phyloP scores from a whole-genome alignment of 768 basidiomycete species.

The Kwoniella heveanensis region DNA sequence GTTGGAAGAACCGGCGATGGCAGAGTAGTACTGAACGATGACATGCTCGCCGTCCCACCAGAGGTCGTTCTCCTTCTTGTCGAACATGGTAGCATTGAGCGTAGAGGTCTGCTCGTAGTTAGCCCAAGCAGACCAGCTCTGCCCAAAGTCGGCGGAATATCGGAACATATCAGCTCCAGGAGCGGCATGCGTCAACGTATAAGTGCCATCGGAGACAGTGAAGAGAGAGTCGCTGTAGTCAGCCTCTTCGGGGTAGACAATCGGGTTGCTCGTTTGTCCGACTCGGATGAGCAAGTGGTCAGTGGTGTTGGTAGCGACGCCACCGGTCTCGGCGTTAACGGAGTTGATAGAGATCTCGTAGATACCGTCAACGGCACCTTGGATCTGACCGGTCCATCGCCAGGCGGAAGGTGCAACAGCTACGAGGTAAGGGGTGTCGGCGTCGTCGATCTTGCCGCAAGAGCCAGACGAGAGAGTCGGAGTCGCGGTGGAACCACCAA shows the following conservation, averaged over 20 bases:
- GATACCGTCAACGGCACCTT: slow-evolving; percentile 78
- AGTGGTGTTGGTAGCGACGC: slow-evolving; percentile 63
- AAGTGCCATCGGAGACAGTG: slow-evolving; percentile 64
- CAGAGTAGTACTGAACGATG: slow-evolving; percentile 88
- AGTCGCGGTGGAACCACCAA: slow-evolving; percentile 64
- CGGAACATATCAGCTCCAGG: slow-evolving; percentile 84
- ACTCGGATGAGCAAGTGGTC: slow-evolving; percentile 83
- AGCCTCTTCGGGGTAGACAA: slow-evolving; percentile 76
- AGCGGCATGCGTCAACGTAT: slow-evolving; percentile 77
- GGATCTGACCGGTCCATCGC: slow-evolving; percentile 74
- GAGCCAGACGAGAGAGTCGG: slow-evolving; percentile 61
- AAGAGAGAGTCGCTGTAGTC: slow-evolving; percentile 68
- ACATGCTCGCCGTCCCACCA: slow-evolving; percentile 86
- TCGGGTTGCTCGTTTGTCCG: slow-evolving; percentile 70
- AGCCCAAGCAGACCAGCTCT: slow-evolving; percentile 79
- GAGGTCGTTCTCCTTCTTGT: slow-evolving; percentile 51
- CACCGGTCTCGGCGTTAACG: slow-evolving; percentile 62
- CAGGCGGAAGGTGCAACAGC: slow-evolving; percentile 66
- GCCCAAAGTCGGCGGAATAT: slow-evolving; percentile 82
- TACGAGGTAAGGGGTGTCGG: slow-evolving; percentile 59
- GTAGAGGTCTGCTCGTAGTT: slow-evolving; percentile 69
- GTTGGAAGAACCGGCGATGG: slow-evolving; percentile 64
- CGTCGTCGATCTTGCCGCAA: slow-evolving; percentile 59
- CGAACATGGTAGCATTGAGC: slow-evolving; percentile 66
- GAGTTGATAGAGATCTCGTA: slow-evolving; percentile 70